phyloP scores from a whole-genome alignment of 164 flowering plant species.

The Malania oleifera region DNA sequence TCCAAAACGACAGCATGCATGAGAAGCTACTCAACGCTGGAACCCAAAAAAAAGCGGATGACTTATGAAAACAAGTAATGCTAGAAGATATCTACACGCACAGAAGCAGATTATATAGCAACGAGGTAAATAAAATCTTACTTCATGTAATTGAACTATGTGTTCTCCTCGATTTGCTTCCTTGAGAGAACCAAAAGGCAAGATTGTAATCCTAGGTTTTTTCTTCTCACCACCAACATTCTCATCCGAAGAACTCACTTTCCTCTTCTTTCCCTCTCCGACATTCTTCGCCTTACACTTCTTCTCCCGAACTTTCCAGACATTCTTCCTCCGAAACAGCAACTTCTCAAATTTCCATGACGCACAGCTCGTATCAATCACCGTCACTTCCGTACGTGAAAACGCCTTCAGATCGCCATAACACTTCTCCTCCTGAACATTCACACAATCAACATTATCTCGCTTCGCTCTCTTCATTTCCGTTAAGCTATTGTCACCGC shows the following conservation, averaged over 20 bases:
- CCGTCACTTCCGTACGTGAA: constrained; percentile 62
- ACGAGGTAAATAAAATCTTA: constrained; percentile 11
- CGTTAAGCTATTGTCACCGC: constrained; percentile 20
- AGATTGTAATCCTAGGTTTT: constrained; percentile 20
- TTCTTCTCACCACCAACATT: constrained; percentile 15
- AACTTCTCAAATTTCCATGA: constrained; percentile 72
- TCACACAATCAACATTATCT: constrained; percentile 6
- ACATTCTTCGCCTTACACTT: constrained; percentile 30
- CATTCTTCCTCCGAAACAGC: constrained; percentile 61
- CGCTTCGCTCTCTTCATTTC: constrained; percentile 11
- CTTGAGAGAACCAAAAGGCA: constrained; percentile 3
- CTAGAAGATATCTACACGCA: background rate
- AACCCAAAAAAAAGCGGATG: no score
- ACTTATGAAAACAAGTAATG: background rate
- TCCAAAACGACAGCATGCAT: no score
- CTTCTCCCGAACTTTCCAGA: constrained; percentile 78
- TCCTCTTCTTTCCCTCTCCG: constrained; percentile 49
- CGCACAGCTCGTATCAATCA: constrained; percentile 71
- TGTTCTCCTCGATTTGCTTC: background rate
- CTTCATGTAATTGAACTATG: constrained; percentile 10
- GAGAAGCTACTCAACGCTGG: no score
- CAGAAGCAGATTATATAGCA: background rate
- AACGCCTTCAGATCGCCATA: constrained; percentile 30
- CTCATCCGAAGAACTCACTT: constrained; percentile 14
- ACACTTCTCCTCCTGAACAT: constrained; percentile 14